Evolutionary conservation across 2,329 filamentous ascomycete genomes (phyloP), one percentile per base, ranked within the genome.

Genomic region (Colletotrichum horii): DNA sequence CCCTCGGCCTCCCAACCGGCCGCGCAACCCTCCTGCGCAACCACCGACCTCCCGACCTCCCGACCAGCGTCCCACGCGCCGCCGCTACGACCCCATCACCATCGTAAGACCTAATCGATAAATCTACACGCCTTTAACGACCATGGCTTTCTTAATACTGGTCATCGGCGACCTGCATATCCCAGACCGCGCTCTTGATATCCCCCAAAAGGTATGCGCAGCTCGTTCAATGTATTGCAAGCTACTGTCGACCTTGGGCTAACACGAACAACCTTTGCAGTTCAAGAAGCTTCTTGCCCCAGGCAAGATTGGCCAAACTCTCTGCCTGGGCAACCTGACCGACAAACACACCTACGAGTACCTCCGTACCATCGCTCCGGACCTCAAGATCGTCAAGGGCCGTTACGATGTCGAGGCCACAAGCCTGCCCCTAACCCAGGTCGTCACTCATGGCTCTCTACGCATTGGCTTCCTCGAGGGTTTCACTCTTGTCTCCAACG

Each of bases 91-190:
- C 30, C 9, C 15, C 28, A 71, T 66, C 66, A 65, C 43, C 48
- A 56, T n/a, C 52, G 52, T 19, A 24, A 64, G 38, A 64, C 67
- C 28, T 56, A 5, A 34, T 22, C 16, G 19, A 61, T 48, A 60
- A 30, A 26, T 16, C 12, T 22, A 52, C 56, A n/a, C 62, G 32
- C 16, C n/a, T 24, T 7, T 32, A 71, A 34, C 74, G 80, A 94
- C 92, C 89, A 95, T 96, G 88, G 95, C 95, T 78, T 95, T 96
- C 86, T 90, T 98, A 79, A 96, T 98, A 83, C 91, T 98, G 83
- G 95, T 97, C 83, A 95, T 98, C 80, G 95, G 95, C 84, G 96
- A 98, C 88, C 92, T 98, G 70, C 96, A 98, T 88, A 98, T 98
- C 86, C 96, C 96, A 81, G 96, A 98, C 86, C 91, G 96, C 84